Conservation (phyloP, 805 yeast genomes). For the Candida ulmi region DNA sequence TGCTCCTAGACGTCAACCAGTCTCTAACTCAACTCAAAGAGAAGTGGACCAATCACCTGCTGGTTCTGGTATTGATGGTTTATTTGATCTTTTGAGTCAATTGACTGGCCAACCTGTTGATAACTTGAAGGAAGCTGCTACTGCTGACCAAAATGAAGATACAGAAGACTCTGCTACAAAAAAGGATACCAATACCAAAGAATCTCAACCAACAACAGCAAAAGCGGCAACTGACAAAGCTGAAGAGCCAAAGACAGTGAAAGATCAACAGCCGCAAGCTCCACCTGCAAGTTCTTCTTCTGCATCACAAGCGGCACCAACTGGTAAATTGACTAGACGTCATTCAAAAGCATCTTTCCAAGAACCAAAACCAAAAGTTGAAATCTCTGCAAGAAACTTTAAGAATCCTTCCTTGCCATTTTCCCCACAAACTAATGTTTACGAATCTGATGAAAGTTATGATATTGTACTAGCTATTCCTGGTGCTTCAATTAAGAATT, state of each 20-base stretch:
- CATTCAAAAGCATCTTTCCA: conserved; percentile 18
- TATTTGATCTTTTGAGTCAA: not conserved
- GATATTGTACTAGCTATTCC: conserved; percentile 47
- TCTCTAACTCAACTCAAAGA: too few relatives aligned
- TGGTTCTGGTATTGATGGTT: not conserved
- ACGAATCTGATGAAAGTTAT: conserved; percentile 42
- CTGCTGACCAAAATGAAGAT: too few relatives aligned
- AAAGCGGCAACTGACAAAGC: not conserved
- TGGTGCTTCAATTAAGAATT: conserved; percentile 49
- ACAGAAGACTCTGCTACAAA: too few relatives aligned
- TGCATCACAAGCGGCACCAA: not conserved
- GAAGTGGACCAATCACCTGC: too few relatives aligned
- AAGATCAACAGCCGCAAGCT: not conserved
- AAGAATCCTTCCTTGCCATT: conserved; percentile 36
- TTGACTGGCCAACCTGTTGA: not conserved
- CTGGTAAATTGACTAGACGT: conserved; percentile 8
- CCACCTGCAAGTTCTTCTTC: not conserved
- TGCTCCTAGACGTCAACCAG: not conserved
- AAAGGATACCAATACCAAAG: too few relatives aligned
- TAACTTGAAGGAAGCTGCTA: not conserved
- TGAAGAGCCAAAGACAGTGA: not conserved
- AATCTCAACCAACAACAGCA: not conserved
- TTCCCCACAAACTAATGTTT: conserved; percentile 56
- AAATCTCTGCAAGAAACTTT: conserved; percentile 21
- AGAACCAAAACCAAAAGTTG: conserved; percentile 24